Evolutionary conservation across 164 flowering plant species (phyloP).

Genomic region (Vitis riparia): DNA sequence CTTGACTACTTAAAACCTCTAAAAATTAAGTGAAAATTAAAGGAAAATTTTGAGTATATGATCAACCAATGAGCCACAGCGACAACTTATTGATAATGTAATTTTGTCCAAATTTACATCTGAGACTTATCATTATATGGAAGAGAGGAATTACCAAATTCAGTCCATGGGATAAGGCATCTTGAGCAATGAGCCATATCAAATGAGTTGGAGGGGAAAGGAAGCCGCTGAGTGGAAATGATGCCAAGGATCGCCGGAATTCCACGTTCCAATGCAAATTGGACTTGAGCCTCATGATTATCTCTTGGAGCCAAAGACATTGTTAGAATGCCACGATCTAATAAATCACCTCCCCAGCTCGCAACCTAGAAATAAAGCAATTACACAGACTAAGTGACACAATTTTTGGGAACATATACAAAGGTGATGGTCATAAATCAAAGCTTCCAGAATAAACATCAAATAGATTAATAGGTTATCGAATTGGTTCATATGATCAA

Average conservation of each 20-base stretch:
- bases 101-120: neutral
- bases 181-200: slow-evolving; percentile 99
- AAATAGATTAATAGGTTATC: neutral
- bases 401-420: neutral
- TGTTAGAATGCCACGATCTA: slow-evolving; percentile 86
- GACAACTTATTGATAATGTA: too few species aligned
- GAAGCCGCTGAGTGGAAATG: slow-evolving; percentile 94
- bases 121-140: neutral
- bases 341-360: slow-evolving; percentile 98
- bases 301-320: slow-evolving; percentile 98
- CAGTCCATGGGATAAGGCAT: slow-evolving; percentile 99
- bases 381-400: neutral
- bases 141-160: slow-evolving; percentile 66
- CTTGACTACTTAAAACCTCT: too few species aligned
- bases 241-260: slow-evolving; percentile 96
- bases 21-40: too few species aligned
- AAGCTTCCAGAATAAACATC: neutral
- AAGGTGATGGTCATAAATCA: neutral
- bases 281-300: slow-evolving; percentile 98
- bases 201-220: slow-evolving; percentile 94
- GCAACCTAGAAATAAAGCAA: slow-evolving; percentile 66
- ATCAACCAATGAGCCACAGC: too few species aligned
- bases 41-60: too few species aligned
- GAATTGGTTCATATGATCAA: neutral
- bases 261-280: slow-evolving; percentile 98